Percentiles rank a stretch among this genome's conserved stretches.
phyloP scores from a whole-genome alignment of 768 basidiomycete genomes.

The Pisolithus sp. region DNA sequence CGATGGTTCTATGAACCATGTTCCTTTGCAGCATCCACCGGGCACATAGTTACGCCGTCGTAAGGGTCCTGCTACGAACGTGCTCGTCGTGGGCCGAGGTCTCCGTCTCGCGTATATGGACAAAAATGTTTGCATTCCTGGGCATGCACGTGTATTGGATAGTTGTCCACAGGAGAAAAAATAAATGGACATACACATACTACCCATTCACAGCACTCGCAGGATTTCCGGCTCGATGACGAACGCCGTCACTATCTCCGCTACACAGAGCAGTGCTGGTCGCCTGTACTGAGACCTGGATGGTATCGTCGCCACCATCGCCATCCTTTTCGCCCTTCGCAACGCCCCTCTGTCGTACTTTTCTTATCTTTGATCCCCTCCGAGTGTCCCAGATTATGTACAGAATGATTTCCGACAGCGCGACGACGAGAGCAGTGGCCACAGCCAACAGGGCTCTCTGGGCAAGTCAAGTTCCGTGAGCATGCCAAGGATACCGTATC shows the following conservation, averaged over 20 bases:
- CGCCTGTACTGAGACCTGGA: conserved; percentile 8
- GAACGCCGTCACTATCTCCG: conserved; percentile 9
- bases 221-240: conserved; percentile 4
- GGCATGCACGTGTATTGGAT: not conserved
- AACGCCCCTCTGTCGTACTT: conserved; percentile 1
- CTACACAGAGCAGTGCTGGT: conserved; percentile 16
- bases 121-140: no score
- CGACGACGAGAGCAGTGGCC: conserved; percentile 56
- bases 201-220: not conserved
- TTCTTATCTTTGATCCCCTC: conserved; percentile 17
- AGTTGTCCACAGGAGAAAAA: not conserved
- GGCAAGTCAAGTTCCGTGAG: conserved; percentile 4
- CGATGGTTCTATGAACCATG: no score
- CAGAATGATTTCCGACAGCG: conserved; percentile 60
- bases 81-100: no score
- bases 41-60: no score
- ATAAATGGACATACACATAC: not conserved
- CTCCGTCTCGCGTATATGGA: no score
- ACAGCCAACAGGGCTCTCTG: conserved; percentile 61
- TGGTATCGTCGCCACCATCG: conserved; percentile 1
- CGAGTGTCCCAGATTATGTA: conserved; percentile 70
- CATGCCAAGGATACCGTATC: not conserved
- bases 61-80: no score
- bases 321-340: conserved; percentile 8
- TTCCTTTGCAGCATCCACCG: no score